Evolutionary conservation across 768 basidiomycete species (phyloP).

Genomic region (Sutorius australiensis): DNA sequence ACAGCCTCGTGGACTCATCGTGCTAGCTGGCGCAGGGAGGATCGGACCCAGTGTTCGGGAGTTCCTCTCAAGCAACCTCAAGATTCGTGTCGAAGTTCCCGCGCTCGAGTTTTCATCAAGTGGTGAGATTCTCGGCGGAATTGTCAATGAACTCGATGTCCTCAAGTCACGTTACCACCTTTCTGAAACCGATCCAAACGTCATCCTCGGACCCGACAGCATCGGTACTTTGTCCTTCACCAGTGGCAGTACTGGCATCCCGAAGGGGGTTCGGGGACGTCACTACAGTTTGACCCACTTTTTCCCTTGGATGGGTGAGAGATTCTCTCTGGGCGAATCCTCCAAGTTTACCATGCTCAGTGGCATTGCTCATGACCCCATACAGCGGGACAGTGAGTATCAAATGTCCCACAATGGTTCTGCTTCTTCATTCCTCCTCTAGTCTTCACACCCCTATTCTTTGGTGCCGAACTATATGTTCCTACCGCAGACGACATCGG

Average conservation of each 20-base stretch:
- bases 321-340: slow-evolving; percentile 67
- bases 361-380: slow-evolving; percentile 98
- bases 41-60: slow-evolving; percentile 80
- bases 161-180: slow-evolving; percentile 52
- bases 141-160: slow-evolving; percentile 49
- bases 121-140: slow-evolving; percentile 67
- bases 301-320: slow-evolving; percentile 98
- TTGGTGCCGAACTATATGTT: slow-evolving; percentile 92
- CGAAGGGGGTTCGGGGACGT: slow-evolving; percentile 94
- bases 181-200: slow-evolving; percentile 69
- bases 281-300: slow-evolving; percentile 98
- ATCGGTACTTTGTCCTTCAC: slow-evolving; percentile 95
- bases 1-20: slow-evolving; percentile 83
- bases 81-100: slow-evolving; percentile 88
- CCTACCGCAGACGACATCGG: slow-evolving; percentile 97
- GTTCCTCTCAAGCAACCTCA: slow-evolving; percentile 72
- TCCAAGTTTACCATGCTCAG: slow-evolving; percentile 98
- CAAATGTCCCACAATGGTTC: neutral
- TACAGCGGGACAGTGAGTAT: slow-evolving; percentile 93
- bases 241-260: slow-evolving; percentile 95
- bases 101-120: slow-evolving; percentile 70
- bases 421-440: slow-evolving; percentile 7
- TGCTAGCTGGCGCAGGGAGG: slow-evolving; percentile 85
- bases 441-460: slow-evolving; percentile 99
- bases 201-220: slow-evolving; percentile 91